Evolutionary conservation across 1,284 basidiomycete species (phyloP).

Genomic region (Heliocybe sulcata): DNA sequence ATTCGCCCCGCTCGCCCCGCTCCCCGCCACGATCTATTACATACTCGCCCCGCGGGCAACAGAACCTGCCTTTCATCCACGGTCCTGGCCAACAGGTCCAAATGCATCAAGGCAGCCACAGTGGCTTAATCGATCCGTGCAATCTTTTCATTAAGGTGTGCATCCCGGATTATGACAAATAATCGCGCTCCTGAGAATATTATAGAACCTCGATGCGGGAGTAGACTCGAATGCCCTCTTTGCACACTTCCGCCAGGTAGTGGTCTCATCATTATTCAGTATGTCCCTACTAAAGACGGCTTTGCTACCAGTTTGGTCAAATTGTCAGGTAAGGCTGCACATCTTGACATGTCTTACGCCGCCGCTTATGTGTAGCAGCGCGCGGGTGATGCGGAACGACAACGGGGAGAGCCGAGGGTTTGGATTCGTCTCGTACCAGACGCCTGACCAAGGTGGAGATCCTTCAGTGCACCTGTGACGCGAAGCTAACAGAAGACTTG

Average conservation of each 20-base stretch:
- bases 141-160: slow-evolving; percentile 84
- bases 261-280: slow-evolving; percentile 12
- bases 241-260: slow-evolving; percentile 72
- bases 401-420: slow-evolving; percentile 82
- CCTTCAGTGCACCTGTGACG: slow-evolving; percentile 3
- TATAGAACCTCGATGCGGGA: slow-evolving; percentile 76
- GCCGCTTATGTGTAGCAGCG: slow-evolving; percentile 39
- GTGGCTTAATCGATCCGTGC: slow-evolving; percentile 86
- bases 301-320: slow-evolving; percentile 57
- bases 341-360: not conserved
- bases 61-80: slow-evolving; percentile 53
- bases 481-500: not conserved
- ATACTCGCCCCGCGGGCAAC: not conserved
- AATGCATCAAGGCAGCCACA: slow-evolving; percentile 73
- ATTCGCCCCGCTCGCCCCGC: slow-evolving; percentile 30
- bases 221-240: slow-evolving; percentile 82
- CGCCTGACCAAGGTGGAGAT: slow-evolving; percentile 70
- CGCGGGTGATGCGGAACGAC: slow-evolving; percentile 91
- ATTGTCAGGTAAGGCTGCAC: slow-evolving; percentile 63
- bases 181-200: slow-evolving; percentile 7
- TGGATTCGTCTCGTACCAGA: slow-evolving; percentile 90
- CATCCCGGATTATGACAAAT: not conserved
- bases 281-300: slow-evolving; percentile 1
- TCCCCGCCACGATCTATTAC: slow-evolving; percentile 22
- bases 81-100: slow-evolving; percentile 89